Percentiles rank a stretch among this genome's conserved stretches.
phyloP scores from a whole-genome alignment of 2,329 filamentous ascomycete genomes.

The Mycogone perniciosa region DNA sequence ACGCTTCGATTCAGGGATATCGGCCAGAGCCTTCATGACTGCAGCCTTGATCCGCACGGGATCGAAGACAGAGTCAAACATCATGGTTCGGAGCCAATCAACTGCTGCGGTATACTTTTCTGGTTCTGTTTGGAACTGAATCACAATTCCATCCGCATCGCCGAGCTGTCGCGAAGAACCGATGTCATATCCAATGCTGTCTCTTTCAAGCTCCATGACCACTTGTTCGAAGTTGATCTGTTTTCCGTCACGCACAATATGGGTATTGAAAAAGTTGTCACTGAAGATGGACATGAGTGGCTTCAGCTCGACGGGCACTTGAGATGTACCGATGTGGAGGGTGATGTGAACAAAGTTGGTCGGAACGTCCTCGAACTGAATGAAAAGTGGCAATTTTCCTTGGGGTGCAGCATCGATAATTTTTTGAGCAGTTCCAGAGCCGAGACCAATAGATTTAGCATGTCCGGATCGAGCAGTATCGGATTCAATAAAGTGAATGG shows the following conservation, averaged over 20 bases:
- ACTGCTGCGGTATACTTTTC: conserved; percentile 81
- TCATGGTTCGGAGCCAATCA: conserved; percentile 75
- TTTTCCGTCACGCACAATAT: conserved; percentile 69
- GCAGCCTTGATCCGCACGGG: conserved; percentile 55
- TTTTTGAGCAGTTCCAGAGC: conserved; percentile 64
- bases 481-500: conserved; percentile 91
- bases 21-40: conserved; percentile 76
- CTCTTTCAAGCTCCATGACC: conserved; percentile 81
- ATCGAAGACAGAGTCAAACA: conserved; percentile 87
- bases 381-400: conserved; percentile 66
- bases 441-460: conserved; percentile 63
- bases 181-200: conserved; percentile 80
- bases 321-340: conserved; percentile 70
- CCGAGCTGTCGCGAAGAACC: conserved; percentile 61
- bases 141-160: conserved; percentile 73
- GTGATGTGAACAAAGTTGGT: conserved; percentile 88
- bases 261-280: conserved; percentile 92
- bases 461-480: conserved; percentile 75
- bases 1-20: conserved; percentile 87
- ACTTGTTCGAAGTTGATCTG: conserved; percentile 84
- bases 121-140: conserved; percentile 79
- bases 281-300: conserved; percentile 79
- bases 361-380: conserved; percentile 94
- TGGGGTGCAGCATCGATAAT: conserved; percentile 63
- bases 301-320: conserved; percentile 73